Conservation (phyloP, 306 rosid species). For the Gynostemma pentaphyllum region DNA sequence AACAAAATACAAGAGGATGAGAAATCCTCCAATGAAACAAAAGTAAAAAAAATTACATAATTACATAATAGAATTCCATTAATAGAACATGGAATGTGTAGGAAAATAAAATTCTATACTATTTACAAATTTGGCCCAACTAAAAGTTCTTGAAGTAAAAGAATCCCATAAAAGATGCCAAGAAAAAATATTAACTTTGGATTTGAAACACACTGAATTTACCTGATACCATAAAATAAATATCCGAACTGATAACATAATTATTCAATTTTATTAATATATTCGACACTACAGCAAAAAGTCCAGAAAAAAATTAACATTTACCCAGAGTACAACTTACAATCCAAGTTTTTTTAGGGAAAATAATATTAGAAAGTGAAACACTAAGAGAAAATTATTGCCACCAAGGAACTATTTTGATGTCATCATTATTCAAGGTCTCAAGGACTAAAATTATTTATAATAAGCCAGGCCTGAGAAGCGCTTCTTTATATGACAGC, state of each 20-base stretch:
- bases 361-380: neutral
- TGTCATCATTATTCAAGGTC: neutral
- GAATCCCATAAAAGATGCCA: too few relatives aligned
- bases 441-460: too few relatives aligned
- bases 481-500: neutral
- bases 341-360: neutral
- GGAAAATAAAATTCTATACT: too few relatives aligned
- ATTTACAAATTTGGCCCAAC: too few relatives aligned
- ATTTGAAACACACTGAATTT: neutral
- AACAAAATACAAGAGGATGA: too few relatives aligned
- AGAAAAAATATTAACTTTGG: neutral
- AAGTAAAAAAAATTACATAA: too few relatives aligned
- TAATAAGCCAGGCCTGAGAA: neutral
- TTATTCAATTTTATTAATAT: neutral
- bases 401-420: neutral
- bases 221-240: neutral
- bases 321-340: neutral
- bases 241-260: neutral
- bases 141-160: too few relatives aligned
- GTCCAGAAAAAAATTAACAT: neutral
- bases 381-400: neutral
- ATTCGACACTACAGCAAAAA: neutral
- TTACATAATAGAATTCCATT: too few relatives aligned
- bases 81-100: too few relatives aligned
- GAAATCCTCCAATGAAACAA: neutral